Evolutionary conservation across 331 rosid genomes (phyloP).

Genomic region (Acacia concinna): DNA sequence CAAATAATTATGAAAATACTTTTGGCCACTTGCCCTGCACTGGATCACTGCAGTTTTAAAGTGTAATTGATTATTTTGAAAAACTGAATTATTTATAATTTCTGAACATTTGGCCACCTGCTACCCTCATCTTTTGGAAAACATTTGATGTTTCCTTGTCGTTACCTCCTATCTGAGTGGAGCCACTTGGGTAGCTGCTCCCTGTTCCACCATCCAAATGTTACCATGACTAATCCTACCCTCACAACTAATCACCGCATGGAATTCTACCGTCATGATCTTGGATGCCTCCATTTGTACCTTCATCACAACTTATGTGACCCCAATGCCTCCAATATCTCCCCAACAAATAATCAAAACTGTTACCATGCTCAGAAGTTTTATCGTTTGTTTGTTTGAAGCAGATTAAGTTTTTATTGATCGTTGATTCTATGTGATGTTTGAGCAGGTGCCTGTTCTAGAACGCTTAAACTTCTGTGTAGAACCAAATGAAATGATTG

Average conservation of each 20-base stretch:
- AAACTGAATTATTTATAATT: not conserved
- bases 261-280: not conserved
- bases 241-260: not conserved
- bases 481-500: conserved; percentile 69
- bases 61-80: not conserved
- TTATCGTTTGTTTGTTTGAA: not conserved
- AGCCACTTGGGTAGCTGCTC: not conserved
- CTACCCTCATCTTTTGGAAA: not conserved
- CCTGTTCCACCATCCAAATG: not conserved
- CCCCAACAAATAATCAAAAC: not conserved
- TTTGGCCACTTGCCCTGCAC: not conserved
- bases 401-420: conserved; percentile 1
- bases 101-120: not conserved
- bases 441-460: conserved; percentile 60
- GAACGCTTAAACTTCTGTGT: conserved; percentile 56
- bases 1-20: not conserved
- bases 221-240: not conserved
- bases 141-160: not conserved
- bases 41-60: conserved; percentile 1
- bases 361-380: not conserved
- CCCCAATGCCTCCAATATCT: not conserved
- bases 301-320: not conserved
- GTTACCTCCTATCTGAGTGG: not conserved
- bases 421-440: conserved; percentile 7
- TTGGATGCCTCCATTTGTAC: not conserved